Evolutionary conservation across 768 basidiomycete species (phyloP), one percentile per base, ranked within the genome.

Genomic region (Collybia sordida): DNA sequence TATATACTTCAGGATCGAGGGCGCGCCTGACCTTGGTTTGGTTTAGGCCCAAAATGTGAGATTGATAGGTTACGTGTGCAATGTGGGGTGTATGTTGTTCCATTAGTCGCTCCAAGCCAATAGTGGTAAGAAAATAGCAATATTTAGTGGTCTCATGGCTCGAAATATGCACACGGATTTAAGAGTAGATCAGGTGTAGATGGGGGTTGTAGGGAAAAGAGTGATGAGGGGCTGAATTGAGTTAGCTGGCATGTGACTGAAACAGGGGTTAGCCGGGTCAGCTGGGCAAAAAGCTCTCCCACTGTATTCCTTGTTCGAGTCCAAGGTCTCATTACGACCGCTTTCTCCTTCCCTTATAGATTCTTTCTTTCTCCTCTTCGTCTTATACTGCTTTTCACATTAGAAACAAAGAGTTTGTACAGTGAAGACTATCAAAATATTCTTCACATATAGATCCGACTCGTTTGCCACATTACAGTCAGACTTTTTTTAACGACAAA

Each of bases 181-280:
- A 31, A 31, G 31, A 11, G 31, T 12, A 31, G 31, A 31, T 31
- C 31, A 31, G 14, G 31, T 14, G 31, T 31, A 4, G 31, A 31
- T 31, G 31, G 31, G 9, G 31, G 31, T 31, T 31, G 31, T 14
- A 31, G 31, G 31, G 9, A 11, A 31, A 31, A 31, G 31, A 31
- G 31, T 31, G 31, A 31, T 31, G 31, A 31, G 4, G 31, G 9
- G 31, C 31, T 31, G 31, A 31, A 31, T 31, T 31, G 31, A 31
- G 31, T 31, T 31, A 12, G 31, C 6, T 31, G 42, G 38, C 64
- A 64, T 62, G 64, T 65, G 64, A 65, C 58, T 40, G 12, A 52
- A 31, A 56, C 53, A 63, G 62, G 62, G 55, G 58, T 56, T 58
- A 59, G 49, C 54, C 42, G 21, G 54, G 61, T 64, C 63, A 64